Evolutionary conservation across 2,329 filamentous ascomycete genomes (phyloP), one percentile per base, ranked within the genome.

Genomic region (Cadophora luteo-olivacea): DNA sequence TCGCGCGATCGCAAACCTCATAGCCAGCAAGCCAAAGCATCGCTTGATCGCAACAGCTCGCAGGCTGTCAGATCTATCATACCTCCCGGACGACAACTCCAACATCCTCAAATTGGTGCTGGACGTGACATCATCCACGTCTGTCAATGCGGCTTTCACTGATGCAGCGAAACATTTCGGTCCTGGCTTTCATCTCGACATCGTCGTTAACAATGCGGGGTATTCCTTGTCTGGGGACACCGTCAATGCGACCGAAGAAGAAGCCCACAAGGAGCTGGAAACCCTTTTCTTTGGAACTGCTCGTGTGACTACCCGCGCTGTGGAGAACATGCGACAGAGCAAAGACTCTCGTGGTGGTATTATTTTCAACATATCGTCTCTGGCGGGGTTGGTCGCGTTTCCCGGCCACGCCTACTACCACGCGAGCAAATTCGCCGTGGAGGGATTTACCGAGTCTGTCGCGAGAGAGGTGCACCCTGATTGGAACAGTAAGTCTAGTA

Each of bases 161-260:
- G 77, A 78, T 5, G 82, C 82, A 4, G 64, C 67, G 2, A 48
- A 38, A 11, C 67, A 74, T 0, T 69, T 79, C 0, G 77, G 81
- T 1, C 82, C 82, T 38, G 87, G 87, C 74, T 82, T 82, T 25
- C 82, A 84, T n/a, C 77, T 90, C 58, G 86, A 90, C 73, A 82
- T 89, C 1, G 83, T 89, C 2, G 82, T 88, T 69, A 89, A 89
- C 77, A 89, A 89, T 63, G 87, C 87, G 1, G 88, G 87, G 0
- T 89, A 87, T 68, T 84, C 85, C 12, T 78, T 87, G 2, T 76
- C 78, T 7, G 85, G 84, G 11, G 83, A 86, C 1, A 83, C 88
- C 36, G 87, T 90, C 66, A 70, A 72, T n/a, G 76, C 78, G 4
- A 74, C 74, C 4, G 77, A 80, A 14, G 72, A 73, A n/a, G 76